Evolutionary conservation across 2,329 filamentous ascomycete species (phyloP).

Genomic region (Cercospora sojina): DNA sequence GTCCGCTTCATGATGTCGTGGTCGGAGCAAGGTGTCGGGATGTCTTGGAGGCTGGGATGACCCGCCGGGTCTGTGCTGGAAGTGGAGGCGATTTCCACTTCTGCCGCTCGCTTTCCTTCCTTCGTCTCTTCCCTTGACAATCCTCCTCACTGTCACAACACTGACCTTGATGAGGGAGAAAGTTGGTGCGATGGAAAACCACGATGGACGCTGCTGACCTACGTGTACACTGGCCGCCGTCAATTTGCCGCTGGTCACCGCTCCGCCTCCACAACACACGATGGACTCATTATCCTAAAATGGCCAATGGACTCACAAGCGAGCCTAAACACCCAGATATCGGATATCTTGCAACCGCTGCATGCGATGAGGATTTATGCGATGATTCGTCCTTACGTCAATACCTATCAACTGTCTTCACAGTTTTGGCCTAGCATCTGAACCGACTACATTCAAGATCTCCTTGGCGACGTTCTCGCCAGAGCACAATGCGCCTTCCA

Average conservation of each 20-base stretch:
- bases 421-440: constrained; percentile 1
- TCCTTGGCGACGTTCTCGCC: constrained; percentile 11
- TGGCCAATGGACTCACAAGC: constrained; percentile 2
- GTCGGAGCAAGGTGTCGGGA: background rate
- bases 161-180: background rate
- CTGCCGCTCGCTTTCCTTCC: constrained; percentile 1
- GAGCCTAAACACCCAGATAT: background rate
- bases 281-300: constrained; percentile 9
- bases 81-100: constrained; percentile 1
- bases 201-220: background rate
- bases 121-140: background rate
- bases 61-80: constrained; percentile 1
- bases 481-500: constrained; percentile 16
- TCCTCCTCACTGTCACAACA: background rate
- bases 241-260: constrained; percentile 5
- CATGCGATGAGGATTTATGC: background rate
- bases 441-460: background rate
- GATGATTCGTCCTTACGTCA: background rate
- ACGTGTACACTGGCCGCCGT: background rate
- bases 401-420: background rate
- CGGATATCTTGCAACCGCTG: background rate
- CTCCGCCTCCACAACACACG: background rate
- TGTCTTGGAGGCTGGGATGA: background rate
- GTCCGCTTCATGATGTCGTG: constrained; percentile 11
- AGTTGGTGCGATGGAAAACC: background rate